A percentile compares a stretch with the other conserved stretches of the same genome.
These are phyloP conservation scores for Trichomonas tenax DNA, from an alignment of 208 protist genomes.

Conservation along the genomic window DNA sequence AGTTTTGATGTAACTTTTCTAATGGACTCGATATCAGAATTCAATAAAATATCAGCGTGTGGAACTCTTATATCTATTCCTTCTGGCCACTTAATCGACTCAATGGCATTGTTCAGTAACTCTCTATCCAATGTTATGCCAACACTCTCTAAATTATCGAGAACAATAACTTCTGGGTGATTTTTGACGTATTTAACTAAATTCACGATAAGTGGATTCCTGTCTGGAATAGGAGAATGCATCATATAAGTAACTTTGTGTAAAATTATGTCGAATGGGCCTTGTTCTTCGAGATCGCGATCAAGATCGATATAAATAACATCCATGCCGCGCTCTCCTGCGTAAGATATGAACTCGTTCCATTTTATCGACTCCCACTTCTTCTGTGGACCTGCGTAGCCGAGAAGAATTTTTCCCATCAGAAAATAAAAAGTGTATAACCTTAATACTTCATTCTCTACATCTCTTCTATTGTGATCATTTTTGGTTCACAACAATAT, in stretches of 20 bases:
- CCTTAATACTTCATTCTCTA: too few species aligned
- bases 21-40: not conserved
- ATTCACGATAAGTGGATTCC: not conserved
- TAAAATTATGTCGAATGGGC: not conserved
- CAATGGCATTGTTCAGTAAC: not conserved
- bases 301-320: not conserved
- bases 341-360: not conserved
- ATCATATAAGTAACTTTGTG: not conserved
- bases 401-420: not conserved
- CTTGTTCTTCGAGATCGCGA: not conserved
- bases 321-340: not conserved
- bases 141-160: not conserved
- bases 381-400: not conserved
- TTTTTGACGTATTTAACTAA: not conserved
- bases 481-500: too few species aligned
- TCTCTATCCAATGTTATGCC: not conserved
- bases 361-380: slow-evolving; percentile 9
- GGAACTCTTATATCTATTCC: not conserved
- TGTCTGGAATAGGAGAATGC: not conserved
- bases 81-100: not conserved
- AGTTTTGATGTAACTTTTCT: not conserved
- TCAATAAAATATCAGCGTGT: not conserved
- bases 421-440: too few species aligned
- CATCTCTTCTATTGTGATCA: too few species aligned
- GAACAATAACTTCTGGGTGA: not conserved